Base-by-base conservation (phyloP, 345 rosid genomes). In the Cochlearia excelsa region DNA sequence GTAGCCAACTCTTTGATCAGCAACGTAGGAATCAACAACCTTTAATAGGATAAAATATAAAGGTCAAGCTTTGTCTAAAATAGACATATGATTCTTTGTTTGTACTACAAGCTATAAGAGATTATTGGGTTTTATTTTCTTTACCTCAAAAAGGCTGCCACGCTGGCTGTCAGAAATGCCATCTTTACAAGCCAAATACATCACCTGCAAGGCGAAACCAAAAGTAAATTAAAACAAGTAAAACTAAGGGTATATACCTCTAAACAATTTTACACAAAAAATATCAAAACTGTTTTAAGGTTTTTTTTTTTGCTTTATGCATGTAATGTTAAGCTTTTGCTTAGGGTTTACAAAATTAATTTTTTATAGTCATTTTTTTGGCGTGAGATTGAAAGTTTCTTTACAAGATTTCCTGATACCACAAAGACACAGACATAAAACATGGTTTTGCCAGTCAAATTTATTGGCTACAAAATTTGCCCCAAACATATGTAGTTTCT, bases 1-100 rank as follows among this genome's bases (percentile, higher is more conserved):
- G 71, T 84, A 75, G 55, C 99, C 99, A 61, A 87, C 97, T 65
- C 99, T 78, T 63, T 71, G 79, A 47, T 90, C 99, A 54, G 62
- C 28, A 11, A 82, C 77, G 73, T 94, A 94, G 2, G 96, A 82
- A 30, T 87, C 85, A 16, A 79, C 79, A 42, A 75, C 90, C 99
- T 94, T 46, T 37, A 37, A 31, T 49, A 57, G 11, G 30, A 71
- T 26, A 71, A 7, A 43, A 58, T 10, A 65, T 52, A 41, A 44
- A 28, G 2, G 7, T 16, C 23, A 16, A 16, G 23, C 23, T 16
- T 16, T 16, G 23, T 16, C 23, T 16, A 16, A 16, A 16, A 16
- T 16, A 16, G 54, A 2, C 35, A 33, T 37, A 5, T 4, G 40
- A 37, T 37, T 37, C 23, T 16, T 16, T 16, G 23, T 16, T 16